A percentile compares a stretch with the other conserved stretches of the same genome.
Conservation (phyloP, 257 asterid species). For the Cruciata laevipes region DNA sequence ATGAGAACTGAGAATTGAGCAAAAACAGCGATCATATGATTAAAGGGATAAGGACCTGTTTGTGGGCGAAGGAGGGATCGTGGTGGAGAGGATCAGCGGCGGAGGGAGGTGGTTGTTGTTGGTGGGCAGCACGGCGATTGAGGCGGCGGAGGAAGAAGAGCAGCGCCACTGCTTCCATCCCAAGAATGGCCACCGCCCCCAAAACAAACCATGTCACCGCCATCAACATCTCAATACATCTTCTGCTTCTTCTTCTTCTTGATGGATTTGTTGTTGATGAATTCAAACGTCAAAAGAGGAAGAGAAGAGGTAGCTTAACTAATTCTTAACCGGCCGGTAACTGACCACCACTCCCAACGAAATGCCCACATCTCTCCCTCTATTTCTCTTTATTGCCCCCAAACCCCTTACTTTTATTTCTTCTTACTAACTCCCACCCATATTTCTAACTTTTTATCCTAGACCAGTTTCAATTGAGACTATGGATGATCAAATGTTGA, state of each 20-base stretch:
- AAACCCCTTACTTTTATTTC: neutral
- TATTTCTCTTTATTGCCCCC: neutral
- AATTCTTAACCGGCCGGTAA: constrained; percentile 1
- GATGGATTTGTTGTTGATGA: no score
- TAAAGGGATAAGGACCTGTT: constrained; percentile 43
- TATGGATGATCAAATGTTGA: no score
- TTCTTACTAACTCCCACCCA: neutral
- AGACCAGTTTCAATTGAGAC: no score
- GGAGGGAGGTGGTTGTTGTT: neutral
- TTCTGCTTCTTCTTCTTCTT: neutral
- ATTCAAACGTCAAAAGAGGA: neutral
- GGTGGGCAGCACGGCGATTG: constrained; percentile 28
- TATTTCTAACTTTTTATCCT: no score
- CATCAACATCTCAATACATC: constrained; percentile 19
- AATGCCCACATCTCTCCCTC: neutral
- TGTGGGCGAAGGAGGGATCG: constrained; percentile 37
- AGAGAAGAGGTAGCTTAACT: neutral
- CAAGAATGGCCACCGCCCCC: constrained; percentile 67
- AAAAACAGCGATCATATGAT: no score
- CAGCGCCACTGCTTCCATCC: constrained; percentile 44
- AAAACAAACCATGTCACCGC: constrained; percentile 45
- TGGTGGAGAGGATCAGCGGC: constrained; percentile 21
- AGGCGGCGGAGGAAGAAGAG: constrained; percentile 51
- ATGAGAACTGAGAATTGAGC: no score
- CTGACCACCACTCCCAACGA: constrained; percentile 1